Percentiles rank a stretch among this genome's conserved stretches.
Evolutionary conservation across 2,329 filamentous ascomycete genomes (phyloP).

Genomic region (Emmonsiellopsis sp.): DNA sequence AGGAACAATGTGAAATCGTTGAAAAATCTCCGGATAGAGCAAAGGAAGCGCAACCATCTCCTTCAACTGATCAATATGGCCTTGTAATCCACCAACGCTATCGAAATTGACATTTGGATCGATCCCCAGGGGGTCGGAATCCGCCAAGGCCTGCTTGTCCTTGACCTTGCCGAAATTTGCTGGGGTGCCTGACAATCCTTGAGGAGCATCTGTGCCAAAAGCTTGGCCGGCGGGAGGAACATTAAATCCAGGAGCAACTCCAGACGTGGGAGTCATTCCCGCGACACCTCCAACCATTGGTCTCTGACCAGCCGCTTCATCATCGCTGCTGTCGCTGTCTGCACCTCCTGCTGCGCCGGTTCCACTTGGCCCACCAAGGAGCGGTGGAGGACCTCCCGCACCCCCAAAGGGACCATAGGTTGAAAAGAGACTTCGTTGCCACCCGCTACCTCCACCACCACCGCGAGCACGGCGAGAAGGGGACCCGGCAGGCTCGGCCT

Average conservation of each 20-base stretch:
- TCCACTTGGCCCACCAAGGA: conserved; percentile 62
- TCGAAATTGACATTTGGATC: conserved; percentile 89
- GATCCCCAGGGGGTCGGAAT: conserved; percentile 89
- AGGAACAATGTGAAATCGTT: conserved; percentile 83
- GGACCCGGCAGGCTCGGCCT: conserved; percentile 57
- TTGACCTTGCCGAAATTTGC: conserved; percentile 90
- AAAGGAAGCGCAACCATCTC: conserved; percentile 96
- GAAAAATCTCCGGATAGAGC: conserved; percentile 89
- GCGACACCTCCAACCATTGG: conserved; percentile 51
- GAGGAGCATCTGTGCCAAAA: conserved; percentile 48
- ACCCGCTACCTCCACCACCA: conserved; percentile 45
- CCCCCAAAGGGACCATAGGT: conserved; percentile 91
- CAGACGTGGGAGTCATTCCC: conserved; percentile 52
- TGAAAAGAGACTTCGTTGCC: conserved; percentile 77
- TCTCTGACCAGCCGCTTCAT: conserved; percentile 61
- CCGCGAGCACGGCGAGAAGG: conserved; percentile 60
- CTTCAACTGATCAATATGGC: conserved; percentile 93
- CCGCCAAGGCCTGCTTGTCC: conserved; percentile 81
- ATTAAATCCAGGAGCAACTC: conserved; percentile 41
- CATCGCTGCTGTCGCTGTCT: conserved; percentile 94
- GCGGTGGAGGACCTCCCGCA: conserved; percentile 60
- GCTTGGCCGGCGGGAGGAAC: conserved; percentile 46
- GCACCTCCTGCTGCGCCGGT: conserved; percentile 64
- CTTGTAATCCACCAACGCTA: conserved; percentile 82
- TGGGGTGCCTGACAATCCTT: conserved; percentile 51